Evolutionary conservation across 441 rosid genomes (phyloP).

Genomic region (Erodium trifolium): DNA sequence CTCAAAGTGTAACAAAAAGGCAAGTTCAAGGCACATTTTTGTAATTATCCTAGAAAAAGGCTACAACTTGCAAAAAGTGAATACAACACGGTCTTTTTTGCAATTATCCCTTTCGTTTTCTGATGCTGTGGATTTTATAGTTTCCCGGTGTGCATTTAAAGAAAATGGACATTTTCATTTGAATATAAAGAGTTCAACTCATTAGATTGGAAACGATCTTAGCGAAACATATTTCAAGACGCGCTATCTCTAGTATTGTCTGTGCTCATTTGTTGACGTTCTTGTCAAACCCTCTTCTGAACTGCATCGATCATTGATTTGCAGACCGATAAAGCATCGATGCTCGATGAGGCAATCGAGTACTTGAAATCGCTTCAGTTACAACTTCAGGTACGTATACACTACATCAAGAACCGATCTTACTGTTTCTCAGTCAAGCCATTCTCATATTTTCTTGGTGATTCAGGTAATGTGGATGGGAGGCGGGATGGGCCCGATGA

Average conservation of each 20-base stretch:
- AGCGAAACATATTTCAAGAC: too few species aligned
- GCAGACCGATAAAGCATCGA: constrained; percentile 73
- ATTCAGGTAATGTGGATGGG: constrained; percentile 71
- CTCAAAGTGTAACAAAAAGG: too few species aligned
- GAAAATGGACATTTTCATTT: neutral
- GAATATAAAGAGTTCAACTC: neutral
- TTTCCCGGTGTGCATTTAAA: neutral
- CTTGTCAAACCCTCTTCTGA: neutral
- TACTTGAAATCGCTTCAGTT: constrained; percentile 59
- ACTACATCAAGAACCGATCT: neutral
- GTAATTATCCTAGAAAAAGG: too few species aligned
- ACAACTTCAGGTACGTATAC: constrained; percentile 43
- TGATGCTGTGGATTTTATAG: neutral
- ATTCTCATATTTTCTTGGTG: constrained; percentile 14
- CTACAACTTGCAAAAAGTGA: too few species aligned
- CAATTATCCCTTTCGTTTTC: neutral
- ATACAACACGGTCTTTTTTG: too few species aligned
- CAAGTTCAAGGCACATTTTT: too few species aligned
- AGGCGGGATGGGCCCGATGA: constrained; percentile 55
- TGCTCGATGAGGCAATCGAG: constrained; percentile 65
- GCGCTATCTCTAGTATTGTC: neutral
- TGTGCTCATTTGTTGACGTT: neutral
- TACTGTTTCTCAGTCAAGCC: neutral
- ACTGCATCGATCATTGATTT: neutral
- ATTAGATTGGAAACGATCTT: too few species aligned